Conservation (phyloP, 169 alveolate genomes). For the Cryptosporidium sp. region DNA sequence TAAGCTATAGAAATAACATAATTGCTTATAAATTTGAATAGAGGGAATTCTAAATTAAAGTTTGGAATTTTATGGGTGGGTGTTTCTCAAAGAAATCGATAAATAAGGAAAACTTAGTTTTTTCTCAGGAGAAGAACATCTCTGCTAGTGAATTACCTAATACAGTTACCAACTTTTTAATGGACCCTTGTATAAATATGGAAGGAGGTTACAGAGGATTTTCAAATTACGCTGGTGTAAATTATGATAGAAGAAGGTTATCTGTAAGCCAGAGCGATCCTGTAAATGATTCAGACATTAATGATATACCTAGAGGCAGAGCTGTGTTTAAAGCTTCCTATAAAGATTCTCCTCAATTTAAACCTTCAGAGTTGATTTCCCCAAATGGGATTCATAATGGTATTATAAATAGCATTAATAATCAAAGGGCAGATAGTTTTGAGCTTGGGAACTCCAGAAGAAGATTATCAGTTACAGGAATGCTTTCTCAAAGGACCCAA, state of each 20-base stretch:
- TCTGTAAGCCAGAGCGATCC: constrained; percentile 74
- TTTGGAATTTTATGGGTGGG: constrained; percentile 74
- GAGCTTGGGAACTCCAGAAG: constrained; percentile 52
- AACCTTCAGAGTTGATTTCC: neutral
- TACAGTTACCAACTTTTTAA: neutral
- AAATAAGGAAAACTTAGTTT: constrained; percentile 24
- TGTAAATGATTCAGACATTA: constrained; percentile 26
- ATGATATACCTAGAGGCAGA: constrained; percentile 69
- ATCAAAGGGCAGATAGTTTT: neutral
- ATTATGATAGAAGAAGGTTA: constrained; percentile 67
- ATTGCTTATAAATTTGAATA: neutral
- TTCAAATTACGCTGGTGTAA: neutral
- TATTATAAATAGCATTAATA: neutral
- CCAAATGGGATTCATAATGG: neutral
- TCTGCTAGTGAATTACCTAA: neutral
- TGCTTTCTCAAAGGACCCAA: constrained; percentile 55
- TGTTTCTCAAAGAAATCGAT: constrained; percentile 30
- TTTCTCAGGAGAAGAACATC: constrained; percentile 28
- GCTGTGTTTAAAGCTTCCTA: constrained; percentile 51
- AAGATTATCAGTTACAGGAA: constrained; percentile 62
- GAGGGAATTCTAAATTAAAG: neutral
- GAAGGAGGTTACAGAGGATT: constrained; percentile 32
- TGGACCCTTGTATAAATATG: constrained; percentile 3
- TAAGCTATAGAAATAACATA: neutral
- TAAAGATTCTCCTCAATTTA: neutral